Percentiles rank a stretch among this genome's conserved stretches.
These are phyloP conservation scores for Albugo candida DNA, from an alignment of 352 stramenopile genomes.

Conservation along the genomic window DNA sequence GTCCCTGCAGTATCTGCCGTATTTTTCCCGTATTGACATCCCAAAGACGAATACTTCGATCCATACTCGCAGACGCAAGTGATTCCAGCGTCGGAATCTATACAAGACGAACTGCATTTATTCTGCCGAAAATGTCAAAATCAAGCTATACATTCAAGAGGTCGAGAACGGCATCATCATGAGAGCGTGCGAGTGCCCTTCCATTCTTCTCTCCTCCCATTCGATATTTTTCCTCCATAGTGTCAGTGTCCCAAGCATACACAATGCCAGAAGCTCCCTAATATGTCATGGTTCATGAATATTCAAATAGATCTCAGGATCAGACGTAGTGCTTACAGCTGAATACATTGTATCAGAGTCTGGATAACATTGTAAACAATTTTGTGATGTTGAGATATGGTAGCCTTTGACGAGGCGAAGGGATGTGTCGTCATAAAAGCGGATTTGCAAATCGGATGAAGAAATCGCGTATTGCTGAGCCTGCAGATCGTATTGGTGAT, in stretches of 20 bases:
- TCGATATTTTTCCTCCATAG: constrained; percentile 68
- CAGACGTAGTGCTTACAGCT: constrained; percentile 9
- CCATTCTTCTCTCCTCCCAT: constrained; percentile 46
- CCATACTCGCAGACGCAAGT: constrained; percentile 73
- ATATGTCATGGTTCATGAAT: not conserved
- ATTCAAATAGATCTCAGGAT: not conserved
- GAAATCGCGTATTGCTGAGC: constrained; percentile 59
- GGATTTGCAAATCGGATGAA: constrained; percentile 60
- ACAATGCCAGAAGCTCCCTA: constrained; percentile 58
- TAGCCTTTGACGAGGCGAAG: constrained; percentile 55
- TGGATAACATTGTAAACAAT: constrained; percentile 63
- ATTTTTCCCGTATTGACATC: constrained; percentile 70
- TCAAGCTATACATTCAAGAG: constrained; percentile 29
- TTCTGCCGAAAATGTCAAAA: not conserved
- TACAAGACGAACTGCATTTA: not conserved
- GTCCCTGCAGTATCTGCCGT: constrained; percentile 70
- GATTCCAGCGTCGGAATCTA: constrained; percentile 60
- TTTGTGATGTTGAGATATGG: constrained; percentile 61
- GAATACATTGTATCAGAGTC: constrained; percentile 55
- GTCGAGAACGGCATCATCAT: constrained; percentile 77
- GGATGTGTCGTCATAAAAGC: constrained; percentile 64
- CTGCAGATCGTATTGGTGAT: constrained; percentile 4
- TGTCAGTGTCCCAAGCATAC: constrained; percentile 68
- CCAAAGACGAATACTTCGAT: constrained; percentile 78
- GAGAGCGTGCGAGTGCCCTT: constrained; percentile 41